phyloP scores from a whole-genome alignment of 306 rosid species.

The Cucurbita argyrosperma region DNA sequence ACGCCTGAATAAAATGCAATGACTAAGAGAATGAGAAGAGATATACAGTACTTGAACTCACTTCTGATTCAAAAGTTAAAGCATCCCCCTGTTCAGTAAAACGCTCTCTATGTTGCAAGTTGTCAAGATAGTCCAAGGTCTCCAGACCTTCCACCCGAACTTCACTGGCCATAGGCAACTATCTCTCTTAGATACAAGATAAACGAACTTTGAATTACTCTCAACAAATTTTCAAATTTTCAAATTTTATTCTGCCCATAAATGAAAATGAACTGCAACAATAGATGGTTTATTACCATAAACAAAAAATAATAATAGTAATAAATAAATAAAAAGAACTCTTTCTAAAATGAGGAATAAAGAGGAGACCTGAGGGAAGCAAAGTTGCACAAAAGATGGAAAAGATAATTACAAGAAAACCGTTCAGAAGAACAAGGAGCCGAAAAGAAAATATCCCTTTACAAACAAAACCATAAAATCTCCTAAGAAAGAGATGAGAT shows the following conservation, averaged over 20 bases:
- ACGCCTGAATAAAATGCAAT: background rate
- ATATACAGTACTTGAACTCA: slow-evolving; percentile 15
- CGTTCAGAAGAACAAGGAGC: background rate
- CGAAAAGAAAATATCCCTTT: background rate
- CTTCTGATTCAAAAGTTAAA: slow-evolving; percentile 90
- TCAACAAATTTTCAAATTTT: background rate
- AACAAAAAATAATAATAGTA: background rate
- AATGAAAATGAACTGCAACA: background rate
- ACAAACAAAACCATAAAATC: background rate
- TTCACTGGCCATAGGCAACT: slow-evolving; percentile 55
- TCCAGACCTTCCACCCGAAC: slow-evolving; percentile 96
- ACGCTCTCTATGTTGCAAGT: slow-evolving; percentile 65
- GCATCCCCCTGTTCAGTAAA: slow-evolving; percentile 97
- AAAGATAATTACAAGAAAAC: background rate
- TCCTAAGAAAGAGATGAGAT: background rate
- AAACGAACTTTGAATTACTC: background rate
- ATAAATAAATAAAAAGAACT: background rate
- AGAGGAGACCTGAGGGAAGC: background rate
- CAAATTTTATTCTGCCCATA: background rate
- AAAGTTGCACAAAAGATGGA: background rate
- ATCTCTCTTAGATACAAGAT: slow-evolving; percentile 3
- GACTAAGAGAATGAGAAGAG: background rate
- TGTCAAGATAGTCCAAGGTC: slow-evolving; percentile 92
- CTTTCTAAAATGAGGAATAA: background rate
- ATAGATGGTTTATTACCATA: background rate